Evolutionary conservation across 2,329 filamentous ascomycete species (phyloP), one percentile per base, ranked within the genome.

Genomic region (Curvularia sp.): DNA sequence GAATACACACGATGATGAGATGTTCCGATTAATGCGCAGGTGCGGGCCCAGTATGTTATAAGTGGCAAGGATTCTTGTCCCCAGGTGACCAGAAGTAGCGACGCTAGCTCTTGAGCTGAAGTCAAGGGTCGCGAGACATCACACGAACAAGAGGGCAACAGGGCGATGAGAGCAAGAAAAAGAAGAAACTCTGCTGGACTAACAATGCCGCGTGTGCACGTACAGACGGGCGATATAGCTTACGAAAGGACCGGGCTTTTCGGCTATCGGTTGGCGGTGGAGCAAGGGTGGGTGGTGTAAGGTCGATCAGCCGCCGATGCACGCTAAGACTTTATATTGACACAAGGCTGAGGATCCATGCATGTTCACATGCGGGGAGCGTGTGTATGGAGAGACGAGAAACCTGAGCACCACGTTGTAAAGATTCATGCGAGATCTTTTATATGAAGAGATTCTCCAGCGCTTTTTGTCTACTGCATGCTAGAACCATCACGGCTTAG

Each of bases 231-330:
- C 26, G 22, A 30, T 31, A 51, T 22, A 15, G 47, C 18, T 41
- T 18, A 9, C 22, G 35, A 44, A 47, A 30, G 35, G 24, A 15
- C 49, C 28, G 20, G 22, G 48, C 42, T 48, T 24, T 26, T 50
- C 42, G 55, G 59, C 28, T 53, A 52, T 52, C 51, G 39, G 55
- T 33, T 39, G 43, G 28, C 24, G 26, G 46, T 55, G 56, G 55
- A 58, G 42, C 55, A 58, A 47, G 52, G 55, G 41, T 47, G 12
- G 56, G 35, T 47, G 15, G 58, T 54, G 53, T 60, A 60, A 54
- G 41, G 53, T 38, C 55, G 58, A 65, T 65, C 58, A 50, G 58
- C 57, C 44, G 31, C 53, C 50, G 60, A 63, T 56, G 62, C 43
- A 51, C 44, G 62, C 60, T 60, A 62, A 63, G 61, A 35, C 44